Conservation (phyloP, 148 eudicot genomes). For the Vaccinium corymbosum region DNA sequence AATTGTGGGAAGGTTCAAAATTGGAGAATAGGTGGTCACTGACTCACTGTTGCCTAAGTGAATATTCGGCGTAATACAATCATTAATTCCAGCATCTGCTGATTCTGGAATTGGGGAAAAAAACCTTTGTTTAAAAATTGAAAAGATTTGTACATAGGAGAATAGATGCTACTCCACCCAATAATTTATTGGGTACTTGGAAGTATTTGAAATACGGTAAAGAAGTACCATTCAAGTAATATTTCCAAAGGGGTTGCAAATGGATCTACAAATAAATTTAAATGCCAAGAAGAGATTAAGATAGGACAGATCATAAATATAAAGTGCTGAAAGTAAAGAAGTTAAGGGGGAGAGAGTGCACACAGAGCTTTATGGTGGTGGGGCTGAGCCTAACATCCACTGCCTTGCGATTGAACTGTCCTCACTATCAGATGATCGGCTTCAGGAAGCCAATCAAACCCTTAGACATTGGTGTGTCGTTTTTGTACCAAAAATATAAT, state of each 20-base stretch:
- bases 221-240: too few relatives aligned
- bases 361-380: neutral
- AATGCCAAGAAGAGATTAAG: neutral
- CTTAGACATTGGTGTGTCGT: too few relatives aligned
- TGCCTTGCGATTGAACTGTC: neutral
- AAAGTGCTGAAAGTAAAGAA: neutral
- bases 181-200: too few relatives aligned
- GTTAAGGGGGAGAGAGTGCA: neutral
- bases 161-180: too few relatives aligned
- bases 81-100: too few relatives aligned
- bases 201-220: too few relatives aligned
- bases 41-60: neutral
- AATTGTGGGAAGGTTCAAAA: neutral
- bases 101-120: too few relatives aligned
- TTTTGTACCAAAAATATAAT: too few relatives aligned
- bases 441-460: neutral
- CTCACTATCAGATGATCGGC: neutral
- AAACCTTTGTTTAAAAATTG: too few relatives aligned
- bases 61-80: too few relatives aligned
- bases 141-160: too few relatives aligned
- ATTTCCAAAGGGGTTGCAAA: too few relatives aligned
- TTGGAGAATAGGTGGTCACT: neutral
- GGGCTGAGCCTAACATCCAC: neutral
- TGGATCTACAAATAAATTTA: neutral
- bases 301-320: neutral